Evolutionary conservation across 2,329 filamentous ascomycete species (phyloP), one percentile per base, ranked within the genome.

Genomic region (Alternaria dauci): DNA sequence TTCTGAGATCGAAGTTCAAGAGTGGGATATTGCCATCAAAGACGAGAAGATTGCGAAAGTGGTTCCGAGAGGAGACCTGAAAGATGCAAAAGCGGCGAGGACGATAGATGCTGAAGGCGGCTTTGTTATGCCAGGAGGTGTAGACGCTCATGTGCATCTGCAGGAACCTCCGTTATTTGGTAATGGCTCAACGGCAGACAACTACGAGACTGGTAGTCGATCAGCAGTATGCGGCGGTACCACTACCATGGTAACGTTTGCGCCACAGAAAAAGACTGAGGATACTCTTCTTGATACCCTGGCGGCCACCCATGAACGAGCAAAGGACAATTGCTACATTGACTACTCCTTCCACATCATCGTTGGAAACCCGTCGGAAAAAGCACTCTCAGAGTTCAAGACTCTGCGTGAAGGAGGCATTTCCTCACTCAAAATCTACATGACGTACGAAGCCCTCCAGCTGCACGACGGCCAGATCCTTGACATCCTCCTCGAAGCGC

Each of bases 221-320:
- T 82, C 80, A 54, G 82, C 82, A 25, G 76, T 83, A 59, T 81
- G 80, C 38, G 82, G 82, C 46, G 82, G 82, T 30, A 84, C 82
- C 25, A 85, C 83, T 3, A 83, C 81, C 3, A 78, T 84, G 65
- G 79, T 84, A 12, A 79, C 81, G 0, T 84, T 84, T 62, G 82
- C 82, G 2, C 81, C 81, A 5, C 83, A 84, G 61, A 73, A 76
- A 54, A 79, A 83, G 69, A 72, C 72, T 5, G 79, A 83, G 57
- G 76, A 80, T 8, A 82, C 79, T 4, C 74, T 84, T 2, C 76
- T 84, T 0, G 70, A 78, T 30, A 80, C 79, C 1, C 71, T 84
- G 2, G 69, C 76, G n/a, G 76, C 76, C 12, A 82, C 81, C 0
- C 81, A 83, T 39, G 73, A 70, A 25, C 76, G 78, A 56, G 82